phyloP scores from a whole-genome alignment of 2,329 filamentous ascomycete species.

The Cladophialophora chaetospira region DNA sequence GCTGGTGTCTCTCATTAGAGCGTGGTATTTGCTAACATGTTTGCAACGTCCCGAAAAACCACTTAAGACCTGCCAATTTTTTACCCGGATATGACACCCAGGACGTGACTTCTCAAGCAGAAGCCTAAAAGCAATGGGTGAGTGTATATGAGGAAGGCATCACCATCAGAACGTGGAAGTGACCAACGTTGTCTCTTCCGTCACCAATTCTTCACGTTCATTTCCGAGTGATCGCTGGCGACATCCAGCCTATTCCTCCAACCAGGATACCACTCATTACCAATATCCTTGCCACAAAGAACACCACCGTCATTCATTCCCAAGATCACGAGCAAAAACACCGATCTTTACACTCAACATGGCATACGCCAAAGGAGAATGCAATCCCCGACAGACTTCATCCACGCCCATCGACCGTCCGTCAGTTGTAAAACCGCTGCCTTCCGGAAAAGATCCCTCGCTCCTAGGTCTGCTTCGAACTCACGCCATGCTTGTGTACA shows the following conservation, averaged over 20 bases:
- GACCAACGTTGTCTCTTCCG: neutral
- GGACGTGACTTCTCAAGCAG: neutral
- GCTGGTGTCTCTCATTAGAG: no score
- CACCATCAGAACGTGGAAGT: neutral
- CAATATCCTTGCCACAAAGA: neutral
- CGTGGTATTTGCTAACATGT: no score
- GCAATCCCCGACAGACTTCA: neutral
- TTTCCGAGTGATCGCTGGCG: neutral
- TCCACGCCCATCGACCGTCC: neutral
- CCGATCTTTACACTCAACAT: neutral
- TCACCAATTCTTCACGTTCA: neutral
- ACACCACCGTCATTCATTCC: neutral
- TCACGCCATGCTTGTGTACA: constrained; percentile 36
- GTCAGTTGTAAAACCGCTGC: neutral
- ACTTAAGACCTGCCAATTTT: no score
- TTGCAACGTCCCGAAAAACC: no score
- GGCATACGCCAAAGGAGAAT: neutral
- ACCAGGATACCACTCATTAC: neutral
- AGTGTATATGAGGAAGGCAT: neutral
- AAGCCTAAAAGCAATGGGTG: neutral
- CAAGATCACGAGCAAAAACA: neutral
- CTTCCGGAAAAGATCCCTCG: neutral
- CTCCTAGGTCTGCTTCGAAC: constrained; percentile 5
- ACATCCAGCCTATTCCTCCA: neutral
- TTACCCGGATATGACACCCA: neutral